phyloP scores from a whole-genome alignment of 2,329 filamentous ascomycete species.

The Pseudogymnoascus sp. region DNA sequence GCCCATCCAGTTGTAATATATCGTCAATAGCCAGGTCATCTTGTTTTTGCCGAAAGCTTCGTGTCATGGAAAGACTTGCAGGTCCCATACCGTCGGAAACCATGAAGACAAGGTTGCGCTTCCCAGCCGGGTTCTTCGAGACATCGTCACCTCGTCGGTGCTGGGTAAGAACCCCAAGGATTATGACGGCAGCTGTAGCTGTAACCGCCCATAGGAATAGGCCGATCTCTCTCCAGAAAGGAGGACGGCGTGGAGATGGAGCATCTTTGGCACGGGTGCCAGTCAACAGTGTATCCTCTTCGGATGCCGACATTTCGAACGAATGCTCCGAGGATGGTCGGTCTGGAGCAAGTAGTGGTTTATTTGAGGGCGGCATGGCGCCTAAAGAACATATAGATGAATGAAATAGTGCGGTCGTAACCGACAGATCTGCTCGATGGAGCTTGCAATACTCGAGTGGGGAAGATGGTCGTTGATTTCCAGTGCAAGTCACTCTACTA shows the following conservation, averaged over 20 bases:
- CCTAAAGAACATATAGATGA: neutral
- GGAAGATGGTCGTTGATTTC: neutral
- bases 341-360: conserved; percentile 28
- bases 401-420: neutral
- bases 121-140: conserved; percentile 45
- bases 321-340: conserved; percentile 50
- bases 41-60: conserved; percentile 75
- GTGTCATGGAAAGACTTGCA: conserved; percentile 77
- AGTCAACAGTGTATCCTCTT: conserved; percentile 33
- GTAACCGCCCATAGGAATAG: conserved; percentile 77
- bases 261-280: conserved; percentile 21
- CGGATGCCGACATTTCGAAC: conserved; percentile 44
- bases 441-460: neutral
- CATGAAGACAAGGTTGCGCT: conserved; percentile 97
- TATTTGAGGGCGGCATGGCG: neutral
- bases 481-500: neutral
- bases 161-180: conserved; percentile 77
- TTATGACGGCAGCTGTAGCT: conserved; percentile 69
- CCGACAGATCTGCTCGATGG: neutral
- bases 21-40: conserved; percentile 67
- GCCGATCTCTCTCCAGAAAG: conserved; percentile 64
- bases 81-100: conserved; percentile 98
- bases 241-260: conserved; percentile 34
- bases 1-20: conserved; percentile 72
- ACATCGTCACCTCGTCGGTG: conserved; percentile 39